These are phyloP conservation scores for Phytophthora cajani DNA, from an alignment of 352 stramenopile genomes.

Conservation along the genomic window DNA sequence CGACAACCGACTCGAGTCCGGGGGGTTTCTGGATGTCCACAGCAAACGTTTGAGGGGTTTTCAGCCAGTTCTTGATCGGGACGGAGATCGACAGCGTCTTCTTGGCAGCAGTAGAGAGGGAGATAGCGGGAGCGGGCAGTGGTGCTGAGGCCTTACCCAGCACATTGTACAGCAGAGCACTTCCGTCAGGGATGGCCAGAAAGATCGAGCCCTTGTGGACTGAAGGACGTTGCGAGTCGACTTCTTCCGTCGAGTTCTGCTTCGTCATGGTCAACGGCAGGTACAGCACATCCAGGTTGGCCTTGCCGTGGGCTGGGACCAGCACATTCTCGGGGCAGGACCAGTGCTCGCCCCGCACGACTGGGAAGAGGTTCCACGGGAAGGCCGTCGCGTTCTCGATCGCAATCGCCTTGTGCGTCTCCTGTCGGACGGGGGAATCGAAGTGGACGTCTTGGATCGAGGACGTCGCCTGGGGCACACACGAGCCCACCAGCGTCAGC, in stretches of 20 bases:
- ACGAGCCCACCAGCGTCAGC: slow-evolving; percentile 85
- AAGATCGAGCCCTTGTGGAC: slow-evolving; percentile 88
- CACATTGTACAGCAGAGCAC: slow-evolving; percentile 88
- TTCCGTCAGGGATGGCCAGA: slow-evolving; percentile 91
- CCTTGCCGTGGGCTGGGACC: slow-evolving; percentile 75
- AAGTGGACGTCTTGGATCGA: slow-evolving; percentile 91
- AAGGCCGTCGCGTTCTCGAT: slow-evolving; percentile 85
- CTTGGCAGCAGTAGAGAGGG: slow-evolving; percentile 79
- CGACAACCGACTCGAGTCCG: slow-evolving; percentile 50
- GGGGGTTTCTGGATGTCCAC: slow-evolving; percentile 68
- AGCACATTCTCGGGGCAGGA: slow-evolving; percentile 81
- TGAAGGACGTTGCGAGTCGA: slow-evolving; percentile 43
- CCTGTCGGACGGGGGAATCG: slow-evolving; percentile 79
- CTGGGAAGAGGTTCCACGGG: slow-evolving; percentile 88
- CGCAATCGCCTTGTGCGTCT: slow-evolving; percentile 58
- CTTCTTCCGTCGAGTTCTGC: slow-evolving; percentile 26
- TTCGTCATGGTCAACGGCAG: slow-evolving; percentile 88
- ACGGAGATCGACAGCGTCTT: slow-evolving; percentile 74
- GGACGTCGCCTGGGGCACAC: slow-evolving; percentile 87
- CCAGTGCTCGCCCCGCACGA: slow-evolving; percentile 90
- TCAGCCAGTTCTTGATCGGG: slow-evolving; percentile 91
- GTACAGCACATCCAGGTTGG: slow-evolving; percentile 77
- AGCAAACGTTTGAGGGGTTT: slow-evolving; percentile 73
- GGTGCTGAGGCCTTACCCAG: slow-evolving; percentile 76
- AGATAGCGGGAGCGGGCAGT: slow-evolving; percentile 41